Base-by-base conservation (phyloP, 495 filamentous ascomycete genomes). In the Penicillium lividum region DNA sequence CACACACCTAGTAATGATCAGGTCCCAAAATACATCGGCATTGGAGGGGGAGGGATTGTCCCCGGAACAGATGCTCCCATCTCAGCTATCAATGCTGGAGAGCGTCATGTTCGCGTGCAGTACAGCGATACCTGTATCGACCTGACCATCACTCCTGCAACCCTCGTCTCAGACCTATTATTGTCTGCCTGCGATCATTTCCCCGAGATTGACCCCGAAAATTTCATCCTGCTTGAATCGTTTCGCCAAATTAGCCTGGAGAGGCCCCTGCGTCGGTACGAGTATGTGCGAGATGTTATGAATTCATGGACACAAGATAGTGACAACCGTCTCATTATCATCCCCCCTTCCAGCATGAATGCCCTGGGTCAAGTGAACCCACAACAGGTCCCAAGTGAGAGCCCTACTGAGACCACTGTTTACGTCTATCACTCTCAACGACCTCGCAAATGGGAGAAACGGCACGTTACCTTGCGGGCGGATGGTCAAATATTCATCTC, bases 251-350 rank as follows among this genome's bases (percentile, higher is more conserved):
- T 93, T 1, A 92, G 91, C n/a, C 77, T 98, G 4, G 89, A 95
- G 66, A 84, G 94, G 46, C 86, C 89, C 4, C 69, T 98, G 27
- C 89, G 94, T 11, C 86, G 83, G 7, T 97, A 97, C 69, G 94
- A 98, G 74, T 85, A 83, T 58, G 80, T 98, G 28, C 84, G 92
- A 36, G 91, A 97, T 70, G 83, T 96, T 28, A 80, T 97, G 81
- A 95, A 93, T 69, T 94, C 92, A 4, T 98, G 94, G 94, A 86
- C 93, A 34, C 73, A 79, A 15, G 92, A 96, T 68, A 76, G 78
- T 1, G 82, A 93, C 60, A 93, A 94, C 66, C 71, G 76, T 1
- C 76, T 97, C 16, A 67, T 88, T 15, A 71, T 96, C 18, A 82
- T 76, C 57, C 77, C 73, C 65, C 77, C 74, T 65, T 70, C 77